Percentiles rank a stretch among this genome's conserved stretches.
phyloP scores from a whole-genome alignment of 495 filamentous ascomycete genomes.

The Immersiella caudata region DNA sequence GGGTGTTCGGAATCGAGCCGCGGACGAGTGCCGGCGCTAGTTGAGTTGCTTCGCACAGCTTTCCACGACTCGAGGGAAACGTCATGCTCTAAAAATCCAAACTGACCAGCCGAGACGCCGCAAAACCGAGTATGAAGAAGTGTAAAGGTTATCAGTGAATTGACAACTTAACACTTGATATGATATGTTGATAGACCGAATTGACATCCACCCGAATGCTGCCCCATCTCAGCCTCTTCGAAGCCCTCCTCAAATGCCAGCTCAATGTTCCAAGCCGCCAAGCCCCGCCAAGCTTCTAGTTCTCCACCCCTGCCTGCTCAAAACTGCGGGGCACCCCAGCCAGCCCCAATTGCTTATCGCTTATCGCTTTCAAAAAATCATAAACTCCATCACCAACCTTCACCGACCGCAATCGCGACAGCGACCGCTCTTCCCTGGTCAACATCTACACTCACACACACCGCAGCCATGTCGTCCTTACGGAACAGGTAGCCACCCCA shows the following conservation, averaged over 20 bases:
- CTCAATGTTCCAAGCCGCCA: not conserved
- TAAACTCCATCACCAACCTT: not conserved
- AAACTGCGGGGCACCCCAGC: not conserved
- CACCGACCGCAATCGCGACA: not conserved
- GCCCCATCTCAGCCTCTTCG: not conserved
- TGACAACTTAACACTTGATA: not conserved
- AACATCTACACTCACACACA: constrained; percentile 6
- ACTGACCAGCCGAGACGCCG: too few relatives aligned
- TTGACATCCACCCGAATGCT: not conserved
- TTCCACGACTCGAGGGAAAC: not conserved
- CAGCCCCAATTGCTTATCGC: not conserved
- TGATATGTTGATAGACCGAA: not conserved
- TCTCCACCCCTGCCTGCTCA: constrained; percentile 2
- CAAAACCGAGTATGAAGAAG: too few relatives aligned
- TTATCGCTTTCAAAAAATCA: not conserved
- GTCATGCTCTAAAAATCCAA: not conserved
- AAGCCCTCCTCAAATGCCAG: not conserved
- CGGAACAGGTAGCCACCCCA: constrained; percentile 35
- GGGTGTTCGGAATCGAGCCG: not conserved
- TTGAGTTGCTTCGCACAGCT: not conserved
- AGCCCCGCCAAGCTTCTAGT: not conserved
- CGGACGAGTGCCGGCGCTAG: not conserved
- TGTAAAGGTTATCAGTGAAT: too few relatives aligned
- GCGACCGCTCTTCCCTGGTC: not conserved
- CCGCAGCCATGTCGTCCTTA: constrained; percentile 36